These are phyloP conservation scores for Sugiyamaella japonica DNA, from an alignment of 1,139 yeast genomes.

Conservation along the genomic window DNA sequence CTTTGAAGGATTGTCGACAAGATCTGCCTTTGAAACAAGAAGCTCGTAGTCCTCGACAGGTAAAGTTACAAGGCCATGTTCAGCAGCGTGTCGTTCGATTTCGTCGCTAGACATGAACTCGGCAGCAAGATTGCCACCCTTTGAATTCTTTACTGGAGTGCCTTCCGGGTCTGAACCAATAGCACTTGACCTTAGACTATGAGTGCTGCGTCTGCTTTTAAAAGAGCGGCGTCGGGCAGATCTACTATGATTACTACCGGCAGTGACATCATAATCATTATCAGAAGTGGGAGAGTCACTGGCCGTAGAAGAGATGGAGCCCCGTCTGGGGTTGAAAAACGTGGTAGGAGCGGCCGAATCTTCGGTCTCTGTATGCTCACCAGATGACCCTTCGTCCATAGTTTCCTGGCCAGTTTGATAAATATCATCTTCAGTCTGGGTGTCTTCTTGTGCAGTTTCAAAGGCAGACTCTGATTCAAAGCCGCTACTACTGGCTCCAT, in stretches of 20 bases:
- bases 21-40: slow-evolving; percentile 24
- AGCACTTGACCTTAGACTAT: slow-evolving; percentile 20
- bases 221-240: slow-evolving; percentile 19
- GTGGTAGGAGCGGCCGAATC: slow-evolving; percentile 14
- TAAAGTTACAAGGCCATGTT: slow-evolving; percentile 52
- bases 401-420: slow-evolving; percentile 39
- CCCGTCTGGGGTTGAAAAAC: slow-evolving; percentile 18
- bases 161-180: slow-evolving; percentile 21
- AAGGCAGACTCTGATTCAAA: slow-evolving; percentile 33
- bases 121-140: slow-evolving; percentile 28
- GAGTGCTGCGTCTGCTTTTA: slow-evolving; percentile 21
- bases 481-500: slow-evolving; percentile 30
- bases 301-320: slow-evolving; percentile 14
- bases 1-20: slow-evolving; percentile 13
- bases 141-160: slow-evolving; percentile 26
- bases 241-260: slow-evolving; percentile 6
- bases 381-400: slow-evolving; percentile 34
- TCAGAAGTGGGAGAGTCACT: slow-evolving; percentile 14
- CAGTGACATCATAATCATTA: slow-evolving; percentile 16
- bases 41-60: slow-evolving; percentile 49
- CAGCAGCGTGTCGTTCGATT: slow-evolving; percentile 51
- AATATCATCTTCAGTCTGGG: slow-evolving; percentile 39
- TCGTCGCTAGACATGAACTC: slow-evolving; percentile 43
- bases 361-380: slow-evolving; percentile 44
- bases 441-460: slow-evolving; percentile 38